These are phyloP conservation scores for Puccinia hordei DNA, from an alignment of 1,284 basidiomycete species.

Conservation along the genomic window DNA sequence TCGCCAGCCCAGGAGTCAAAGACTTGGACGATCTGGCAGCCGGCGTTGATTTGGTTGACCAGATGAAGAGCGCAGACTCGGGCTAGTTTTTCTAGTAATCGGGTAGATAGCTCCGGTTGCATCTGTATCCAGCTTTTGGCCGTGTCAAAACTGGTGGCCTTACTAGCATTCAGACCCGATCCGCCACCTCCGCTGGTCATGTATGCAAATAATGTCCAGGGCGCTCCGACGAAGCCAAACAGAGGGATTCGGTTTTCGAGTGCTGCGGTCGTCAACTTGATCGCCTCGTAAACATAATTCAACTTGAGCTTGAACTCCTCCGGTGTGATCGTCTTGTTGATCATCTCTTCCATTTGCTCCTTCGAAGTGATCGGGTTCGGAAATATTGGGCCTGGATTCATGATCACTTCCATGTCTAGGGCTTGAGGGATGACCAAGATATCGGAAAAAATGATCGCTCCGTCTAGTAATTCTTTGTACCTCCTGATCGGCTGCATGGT, in stretches of 20 bases:
- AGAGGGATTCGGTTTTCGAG: conserved; percentile 83
- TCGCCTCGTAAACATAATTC: conserved; percentile 85
- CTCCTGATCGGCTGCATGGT: conserved; percentile 88
- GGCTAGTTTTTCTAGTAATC: conserved; percentile 74
- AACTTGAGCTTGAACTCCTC: conserved; percentile 75
- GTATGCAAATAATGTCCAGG: conserved; percentile 94
- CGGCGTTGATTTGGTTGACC: conserved; percentile 85
- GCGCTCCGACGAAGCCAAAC: conserved; percentile 92
- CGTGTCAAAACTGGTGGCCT: conserved; percentile 66
- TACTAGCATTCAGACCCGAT: conserved; percentile 49
- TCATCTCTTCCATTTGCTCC: conserved; percentile 66
- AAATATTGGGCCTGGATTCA: conserved; percentile 84
- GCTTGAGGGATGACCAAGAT: conserved; percentile 92
- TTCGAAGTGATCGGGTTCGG: conserved; percentile 78
- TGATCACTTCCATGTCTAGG: conserved; percentile 88
- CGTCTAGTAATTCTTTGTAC: conserved; percentile 80
- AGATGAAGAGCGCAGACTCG: conserved; percentile 82
- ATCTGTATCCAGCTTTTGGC: conserved; percentile 89
- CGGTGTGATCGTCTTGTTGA: conserved; percentile 61
- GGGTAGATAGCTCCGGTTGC: conserved; percentile 77
- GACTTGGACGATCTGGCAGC: conserved; percentile 80
- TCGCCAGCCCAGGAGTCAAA: conserved; percentile 95
- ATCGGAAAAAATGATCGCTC: conserved; percentile 93
- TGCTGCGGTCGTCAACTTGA: conserved; percentile 75
- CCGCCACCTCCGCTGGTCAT: conserved; percentile 93